Evolutionary conservation across 1,284 basidiomycete species (phyloP), one percentile per base, ranked within the genome.

Genomic region (Hortiboletus rubellus): DNA sequence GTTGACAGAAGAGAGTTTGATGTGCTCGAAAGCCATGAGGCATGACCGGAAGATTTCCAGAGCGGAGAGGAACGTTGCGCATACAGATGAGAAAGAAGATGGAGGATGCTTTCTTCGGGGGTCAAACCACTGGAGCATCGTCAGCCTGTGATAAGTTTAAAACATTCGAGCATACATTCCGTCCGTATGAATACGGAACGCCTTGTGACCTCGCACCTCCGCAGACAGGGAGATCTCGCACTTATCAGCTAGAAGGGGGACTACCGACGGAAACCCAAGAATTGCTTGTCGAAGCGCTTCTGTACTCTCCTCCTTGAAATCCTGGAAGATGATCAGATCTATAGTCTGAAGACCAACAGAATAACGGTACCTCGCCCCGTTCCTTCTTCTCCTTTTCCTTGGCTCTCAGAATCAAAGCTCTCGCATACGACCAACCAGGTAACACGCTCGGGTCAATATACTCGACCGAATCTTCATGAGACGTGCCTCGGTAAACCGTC

Each of bases 81-180:
- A 70, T 96, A 96, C 36, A 96, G 82, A 68, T 94, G 91, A 0
- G 91, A 88, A 12, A 96, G 80, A 11, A 96, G 82, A 60, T 89
- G 82, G 3, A 86, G 72, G 8, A 79, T 72, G 2, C 82, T 76
- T 31, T 79, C 74, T 10, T 80, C 68, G n/a, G 69, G 62, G 30
- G 74, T 68, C 22, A 79, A 60, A 27, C 72, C 74, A 34, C 81
- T 79, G 65, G 33, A 17, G 31, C n/a, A 46, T 33, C 18, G 22
- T 64, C 34, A 64, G 54, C 31, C 24, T 11, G 14, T n/a, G 49
- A 43, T 43, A 0, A 40, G 27, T 52, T 52, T 36, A 31, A 49
- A 55, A 58, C 22, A n/a, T 12, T 14, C 9, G 5, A 33, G 70
- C 80, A 31, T 61, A 90, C 87, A 74, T 79, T 40, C 80, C 81